Conservation (phyloP, 73 alveolate species). For the Paramecium sonneborni region DNA sequence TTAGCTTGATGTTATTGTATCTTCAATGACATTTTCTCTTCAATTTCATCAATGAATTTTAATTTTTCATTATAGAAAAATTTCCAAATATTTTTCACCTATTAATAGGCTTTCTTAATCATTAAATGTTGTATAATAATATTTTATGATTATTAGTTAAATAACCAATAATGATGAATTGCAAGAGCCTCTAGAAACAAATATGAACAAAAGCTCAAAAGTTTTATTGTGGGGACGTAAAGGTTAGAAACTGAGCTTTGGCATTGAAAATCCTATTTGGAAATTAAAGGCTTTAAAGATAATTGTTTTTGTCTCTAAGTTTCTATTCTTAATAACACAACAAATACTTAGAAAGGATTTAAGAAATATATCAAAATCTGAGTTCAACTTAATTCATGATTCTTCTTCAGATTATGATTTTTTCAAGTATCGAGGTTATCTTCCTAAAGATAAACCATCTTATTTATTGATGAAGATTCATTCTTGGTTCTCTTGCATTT, state of each 20-base stretch:
- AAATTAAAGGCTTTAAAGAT: not conserved
- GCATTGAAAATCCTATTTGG: not conserved
- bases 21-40: not conserved
- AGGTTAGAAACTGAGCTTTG: not conserved
- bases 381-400: conserved; percentile 1
- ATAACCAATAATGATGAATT: not conserved
- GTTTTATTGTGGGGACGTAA: not conserved
- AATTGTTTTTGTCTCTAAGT: not conserved
- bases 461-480: not conserved
- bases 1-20: not conserved
- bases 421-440: not conserved
- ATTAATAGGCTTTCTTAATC: not conserved
- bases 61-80: not conserved
- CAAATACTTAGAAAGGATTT: not conserved
- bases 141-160: not conserved
- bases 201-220: conserved; percentile 8
- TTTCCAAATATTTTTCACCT: not conserved
- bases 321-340: not conserved
- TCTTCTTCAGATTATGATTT: not conserved
- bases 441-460: conserved; percentile 32
- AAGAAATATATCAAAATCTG: not conserved
- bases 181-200: not conserved
- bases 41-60: not conserved
- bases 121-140: not conserved
- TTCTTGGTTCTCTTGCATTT: not conserved